Conservation (phyloP, 257 asterid species). For the Solanum piurae region DNA sequence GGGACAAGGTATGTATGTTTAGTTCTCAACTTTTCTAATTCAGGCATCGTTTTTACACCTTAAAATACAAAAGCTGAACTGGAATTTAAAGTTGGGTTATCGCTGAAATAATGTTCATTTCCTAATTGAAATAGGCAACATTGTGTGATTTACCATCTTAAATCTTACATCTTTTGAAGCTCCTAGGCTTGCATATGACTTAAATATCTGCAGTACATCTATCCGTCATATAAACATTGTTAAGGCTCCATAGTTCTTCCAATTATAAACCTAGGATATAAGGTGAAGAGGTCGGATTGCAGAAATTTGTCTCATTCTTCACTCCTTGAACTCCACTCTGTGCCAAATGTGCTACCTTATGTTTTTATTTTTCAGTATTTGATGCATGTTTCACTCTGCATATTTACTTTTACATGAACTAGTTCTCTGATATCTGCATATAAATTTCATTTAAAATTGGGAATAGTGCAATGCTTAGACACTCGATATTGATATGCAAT, state of each 20-base stretch:
- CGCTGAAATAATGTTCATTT: not conserved
- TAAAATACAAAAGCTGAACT: not conserved
- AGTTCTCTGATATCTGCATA: not conserved
- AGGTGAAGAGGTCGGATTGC: not conserved
- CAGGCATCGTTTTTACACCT: not conserved
- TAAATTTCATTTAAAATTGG: not conserved
- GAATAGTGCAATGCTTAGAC: not conserved
- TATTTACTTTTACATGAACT: not conserved
- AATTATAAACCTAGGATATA: not conserved
- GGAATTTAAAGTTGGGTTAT: not conserved
- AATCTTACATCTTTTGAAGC: not conserved
- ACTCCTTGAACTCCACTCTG: not conserved
- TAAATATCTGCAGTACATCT: not conserved
- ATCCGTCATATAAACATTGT: not conserved
- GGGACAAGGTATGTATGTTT: conserved; percentile 58
- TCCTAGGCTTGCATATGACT: not conserved
- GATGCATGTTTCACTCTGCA: not conserved
- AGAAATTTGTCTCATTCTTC: not conserved
- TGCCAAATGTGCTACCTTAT: not conserved
- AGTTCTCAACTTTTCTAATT: not conserved
- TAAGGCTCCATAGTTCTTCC: not conserved
- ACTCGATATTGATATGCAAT: not conserved
- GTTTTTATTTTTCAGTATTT: not conserved
- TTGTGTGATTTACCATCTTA: not conserved
- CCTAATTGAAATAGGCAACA: not conserved